Base-by-base conservation (phyloP, 2,329 filamentous ascomycete species). In the Cladosporium cucumerinum region DNA sequence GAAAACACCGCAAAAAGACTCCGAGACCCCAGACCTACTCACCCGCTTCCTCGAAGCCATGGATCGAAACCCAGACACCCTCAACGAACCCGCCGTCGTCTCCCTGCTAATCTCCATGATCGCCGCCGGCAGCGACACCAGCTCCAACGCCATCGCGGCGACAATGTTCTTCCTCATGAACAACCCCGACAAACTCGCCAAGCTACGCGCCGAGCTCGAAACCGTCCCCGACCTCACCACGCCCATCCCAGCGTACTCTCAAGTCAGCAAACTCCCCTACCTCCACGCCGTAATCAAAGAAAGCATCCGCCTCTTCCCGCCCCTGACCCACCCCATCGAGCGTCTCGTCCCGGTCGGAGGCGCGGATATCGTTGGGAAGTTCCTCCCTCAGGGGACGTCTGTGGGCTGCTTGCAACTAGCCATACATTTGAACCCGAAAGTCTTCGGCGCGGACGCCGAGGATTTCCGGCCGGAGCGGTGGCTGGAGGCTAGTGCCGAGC, bases 261-360 rank as follows among this genome's bases (percentile, higher is more conserved):
- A 60, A 11, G 8, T 60, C 25, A 34, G 10, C 39, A 60, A 49
- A 32, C 28, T 79, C 16, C 71, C 73, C 3, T 82, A 79, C 65
- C 72, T 82, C 66, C 75, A 79, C 28, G 79, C 79, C 3, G 78
- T 78, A 59, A 76, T 81, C 21, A 76, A 79, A 61, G 80, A 82
- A 69, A 77, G 75, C 2, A 70, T 81, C 18, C 73, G 80, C 12
- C 74, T 81, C 58, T 80, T 79, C 67, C 79, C 79, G 2, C 77
- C 79, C 0, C 8, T 76, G 78, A 16, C 72, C 73, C 43, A 78
- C 77, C 18, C 71, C 2, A 43, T 81, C 21, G 70, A 78, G 16
- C 74, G 79, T 5, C 70, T 72, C 6, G 73, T 76, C 0, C 75
- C 77, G 7, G 69, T 73, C 23, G 76, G 72, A 11, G 80, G 80